phyloP scores from a whole-genome alignment of 2,329 filamentous ascomycete species.

The Calonectria hongkongensis region DNA sequence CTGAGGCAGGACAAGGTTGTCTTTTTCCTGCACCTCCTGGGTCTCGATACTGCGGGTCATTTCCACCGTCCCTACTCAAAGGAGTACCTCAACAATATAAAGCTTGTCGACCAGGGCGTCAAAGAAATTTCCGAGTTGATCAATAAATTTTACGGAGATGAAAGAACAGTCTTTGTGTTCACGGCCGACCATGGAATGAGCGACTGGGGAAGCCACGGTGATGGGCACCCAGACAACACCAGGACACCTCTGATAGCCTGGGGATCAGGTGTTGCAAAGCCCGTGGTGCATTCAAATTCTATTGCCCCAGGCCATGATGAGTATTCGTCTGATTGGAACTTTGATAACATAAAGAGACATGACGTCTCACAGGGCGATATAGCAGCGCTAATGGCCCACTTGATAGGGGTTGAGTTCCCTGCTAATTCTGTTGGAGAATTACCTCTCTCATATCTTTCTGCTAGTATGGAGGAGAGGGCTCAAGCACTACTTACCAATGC shows the following conservation, averaged over 20 bases:
- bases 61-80: neutral
- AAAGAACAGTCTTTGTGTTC: neutral
- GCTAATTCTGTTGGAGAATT: constrained; percentile 8
- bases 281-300: neutral
- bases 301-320: neutral
- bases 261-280: constrained; percentile 1
- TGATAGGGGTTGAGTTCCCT: constrained; percentile 7
- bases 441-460: neutral
- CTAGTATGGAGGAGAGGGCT: neutral
- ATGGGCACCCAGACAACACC: constrained; percentile 5
- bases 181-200: constrained; percentile 12
- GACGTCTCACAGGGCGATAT: constrained; percentile 1
- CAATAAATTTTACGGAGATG: neutral
- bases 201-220: constrained; percentile 13
- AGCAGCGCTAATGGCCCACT: neutral
- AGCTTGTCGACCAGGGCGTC: constrained; percentile 1
- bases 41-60: neutral
- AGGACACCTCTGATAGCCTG: constrained; percentile 9
- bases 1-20: constrained; percentile 9
- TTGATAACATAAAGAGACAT: neutral
- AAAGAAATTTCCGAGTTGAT: constrained; percentile 1
- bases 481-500: neutral
- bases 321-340: constrained; percentile 7
- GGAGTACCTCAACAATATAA: constrained; percentile 5
- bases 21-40: neutral